Conservation (phyloP, 2,329 filamentous ascomycete genomes). For the Epicoccum nigrum region DNA sequence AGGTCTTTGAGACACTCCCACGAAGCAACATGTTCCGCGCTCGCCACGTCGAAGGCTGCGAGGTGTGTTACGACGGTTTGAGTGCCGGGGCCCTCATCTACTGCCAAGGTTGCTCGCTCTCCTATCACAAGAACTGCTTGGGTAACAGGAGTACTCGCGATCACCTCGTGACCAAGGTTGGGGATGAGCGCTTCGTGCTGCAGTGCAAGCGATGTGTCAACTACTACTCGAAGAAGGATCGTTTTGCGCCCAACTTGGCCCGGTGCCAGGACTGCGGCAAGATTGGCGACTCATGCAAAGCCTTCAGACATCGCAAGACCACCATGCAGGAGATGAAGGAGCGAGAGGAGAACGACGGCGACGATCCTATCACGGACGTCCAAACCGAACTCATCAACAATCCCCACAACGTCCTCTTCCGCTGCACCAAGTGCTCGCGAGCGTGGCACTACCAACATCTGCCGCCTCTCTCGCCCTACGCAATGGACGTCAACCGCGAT, state of each 20-base stretch:
- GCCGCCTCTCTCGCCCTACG: conserved; percentile 56
- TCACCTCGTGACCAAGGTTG: conserved; percentile 89
- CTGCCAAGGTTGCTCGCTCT: conserved; percentile 87
- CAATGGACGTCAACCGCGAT: conserved; percentile 53
- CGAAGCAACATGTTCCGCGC: conserved; percentile 69
- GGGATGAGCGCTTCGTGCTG: conserved; percentile 76
- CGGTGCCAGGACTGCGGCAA: conserved; percentile 73
- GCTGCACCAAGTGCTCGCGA: conserved; percentile 77
- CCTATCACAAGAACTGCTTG: conserved; percentile 84
- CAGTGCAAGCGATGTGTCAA: conserved; percentile 89
- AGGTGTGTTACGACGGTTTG: conserved; percentile 68
- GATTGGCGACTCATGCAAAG: conserved; percentile 70
- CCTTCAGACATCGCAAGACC: conserved; percentile 76
- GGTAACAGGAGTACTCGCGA: conserved; percentile 75
- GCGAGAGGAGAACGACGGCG: conserved; percentile 76
- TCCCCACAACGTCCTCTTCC: conserved; percentile 76
- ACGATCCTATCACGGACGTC: conserved; percentile 75
- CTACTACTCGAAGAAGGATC: conserved; percentile 70
- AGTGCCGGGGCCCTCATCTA: conserved; percentile 75
- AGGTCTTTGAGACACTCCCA: conserved; percentile 71
- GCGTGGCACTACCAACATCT: conserved; percentile 87
- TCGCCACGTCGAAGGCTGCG: conserved; percentile 74
- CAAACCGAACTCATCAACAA: conserved; percentile 73
- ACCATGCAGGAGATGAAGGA: conserved; percentile 83
- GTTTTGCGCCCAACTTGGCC: conserved; percentile 70